Evolutionary conservation across 306 rosid genomes (phyloP).

Genomic region (Rosa lucieae): DNA sequence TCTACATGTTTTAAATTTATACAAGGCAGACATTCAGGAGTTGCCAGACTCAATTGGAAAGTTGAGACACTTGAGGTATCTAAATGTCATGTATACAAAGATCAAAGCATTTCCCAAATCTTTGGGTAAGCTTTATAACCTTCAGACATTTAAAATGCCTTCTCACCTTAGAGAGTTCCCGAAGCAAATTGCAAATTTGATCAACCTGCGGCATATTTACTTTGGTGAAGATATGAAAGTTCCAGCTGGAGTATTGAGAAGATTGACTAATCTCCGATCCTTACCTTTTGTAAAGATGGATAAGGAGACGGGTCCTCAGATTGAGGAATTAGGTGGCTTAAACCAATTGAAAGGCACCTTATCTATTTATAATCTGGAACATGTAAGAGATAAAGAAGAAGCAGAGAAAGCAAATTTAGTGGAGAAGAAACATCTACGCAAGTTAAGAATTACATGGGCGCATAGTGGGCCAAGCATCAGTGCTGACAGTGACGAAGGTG

Average conservation of each 20-base stretch:
- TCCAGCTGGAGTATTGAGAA: background rate
- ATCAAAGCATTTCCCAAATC: background rate
- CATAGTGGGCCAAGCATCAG: background rate
- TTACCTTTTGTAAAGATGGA: background rate
- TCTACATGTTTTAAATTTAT: background rate
- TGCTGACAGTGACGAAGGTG: background rate
- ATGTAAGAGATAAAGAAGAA: background rate
- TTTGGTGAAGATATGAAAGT: background rate
- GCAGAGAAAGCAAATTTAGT: background rate
- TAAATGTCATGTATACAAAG: background rate
- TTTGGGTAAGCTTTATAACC: background rate
- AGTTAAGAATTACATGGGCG: too few relatives aligned
- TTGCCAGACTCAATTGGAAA: background rate
- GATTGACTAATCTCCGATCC: background rate
- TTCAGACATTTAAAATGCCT: background rate
- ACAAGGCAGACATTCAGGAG: background rate
- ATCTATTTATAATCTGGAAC: background rate
- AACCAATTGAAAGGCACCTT: background rate
- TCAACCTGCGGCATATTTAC: slow-evolving; percentile 6
- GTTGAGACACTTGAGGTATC: background rate
- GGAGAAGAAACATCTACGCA: background rate
- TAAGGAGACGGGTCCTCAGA: background rate
- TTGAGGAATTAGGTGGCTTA: background rate
- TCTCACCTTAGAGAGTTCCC: background rate
- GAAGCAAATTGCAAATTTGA: background rate